A percentile compares a stretch with the other conserved stretches of the same genome.
These are phyloP conservation scores for Cudoniella acicularis DNA, from an alignment of 495 filamentous ascomycete genomes.

Conservation along the genomic window DNA sequence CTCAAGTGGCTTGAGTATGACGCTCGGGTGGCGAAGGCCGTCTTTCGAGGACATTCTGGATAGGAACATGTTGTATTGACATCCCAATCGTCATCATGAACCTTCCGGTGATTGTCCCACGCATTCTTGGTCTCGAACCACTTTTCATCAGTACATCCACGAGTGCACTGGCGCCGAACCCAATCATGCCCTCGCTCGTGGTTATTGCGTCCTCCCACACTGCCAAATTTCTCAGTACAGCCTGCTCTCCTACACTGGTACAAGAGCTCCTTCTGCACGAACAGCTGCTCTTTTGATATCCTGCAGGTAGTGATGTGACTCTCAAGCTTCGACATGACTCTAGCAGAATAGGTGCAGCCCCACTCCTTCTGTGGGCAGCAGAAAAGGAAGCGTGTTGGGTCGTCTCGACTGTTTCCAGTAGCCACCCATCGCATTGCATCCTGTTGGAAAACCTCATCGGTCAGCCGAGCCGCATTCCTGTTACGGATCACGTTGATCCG, in stretches of 20 bases:
- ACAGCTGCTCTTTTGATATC: neutral
- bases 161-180: neutral
- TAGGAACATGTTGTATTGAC: neutral
- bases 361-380: neutral
- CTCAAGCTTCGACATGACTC: neutral
- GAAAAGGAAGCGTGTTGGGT: neutral
- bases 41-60: neutral
- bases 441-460: neutral
- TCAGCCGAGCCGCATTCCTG: neutral
- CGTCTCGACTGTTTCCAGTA: neutral
- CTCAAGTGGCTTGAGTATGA: neutral
- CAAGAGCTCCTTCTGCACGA: neutral
- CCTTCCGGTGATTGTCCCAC: neutral
- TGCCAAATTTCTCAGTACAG: neutral
- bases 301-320: neutral
- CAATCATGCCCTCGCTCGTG: neutral
- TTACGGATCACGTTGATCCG: neutral
- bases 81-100: slow-evolving; percentile 1
- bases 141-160: neutral
- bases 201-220: neutral
- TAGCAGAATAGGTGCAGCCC: neutral
- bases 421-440: neutral
- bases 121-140: neutral
- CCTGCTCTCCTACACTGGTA: neutral
- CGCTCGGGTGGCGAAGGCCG: neutral